Percentiles rank a stretch among this genome's conserved stretches.
phyloP scores from a whole-genome alignment of 2,329 filamentous ascomycete species.

The Atkinsonella hypoxylon region DNA sequence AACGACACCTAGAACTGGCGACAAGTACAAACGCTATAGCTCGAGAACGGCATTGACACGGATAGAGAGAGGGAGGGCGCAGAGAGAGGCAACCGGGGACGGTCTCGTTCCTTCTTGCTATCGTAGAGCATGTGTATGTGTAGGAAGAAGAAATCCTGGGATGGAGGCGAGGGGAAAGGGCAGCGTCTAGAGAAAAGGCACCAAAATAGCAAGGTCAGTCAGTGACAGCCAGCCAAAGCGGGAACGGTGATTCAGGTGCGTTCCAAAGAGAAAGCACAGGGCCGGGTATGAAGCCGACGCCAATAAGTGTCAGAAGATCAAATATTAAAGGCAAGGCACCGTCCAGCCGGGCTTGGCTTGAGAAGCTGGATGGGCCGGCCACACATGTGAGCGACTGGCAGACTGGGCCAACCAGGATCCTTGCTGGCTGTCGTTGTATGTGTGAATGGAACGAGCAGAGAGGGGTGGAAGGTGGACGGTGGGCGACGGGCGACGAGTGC shows the following conservation, averaged over 20 bases:
- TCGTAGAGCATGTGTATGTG: not conserved
- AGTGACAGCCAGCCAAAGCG: not conserved
- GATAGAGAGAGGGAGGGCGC: not conserved
- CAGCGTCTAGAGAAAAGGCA: not conserved
- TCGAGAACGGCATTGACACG: slow-evolving; percentile 6
- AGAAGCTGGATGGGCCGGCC: slow-evolving; percentile 2
- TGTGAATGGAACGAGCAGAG: not conserved
- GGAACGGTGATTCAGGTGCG: slow-evolving; percentile 5
- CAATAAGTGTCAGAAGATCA: slow-evolving; percentile 5
- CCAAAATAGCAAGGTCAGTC: not conserved
- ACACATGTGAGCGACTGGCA: slow-evolving; percentile 1
- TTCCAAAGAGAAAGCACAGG: not conserved
- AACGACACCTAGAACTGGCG: not conserved
- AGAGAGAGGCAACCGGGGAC: not conserved
- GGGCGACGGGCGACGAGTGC: too few species aligned
- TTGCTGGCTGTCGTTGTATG: not conserved
- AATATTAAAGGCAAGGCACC: slow-evolving; percentile 1
- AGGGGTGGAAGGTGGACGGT: not conserved
- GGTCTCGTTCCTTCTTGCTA: not conserved
- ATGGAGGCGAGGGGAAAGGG: not conserved
- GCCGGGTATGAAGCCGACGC: slow-evolving; percentile 2
- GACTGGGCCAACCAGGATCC: not conserved
- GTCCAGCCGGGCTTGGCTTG: not conserved
- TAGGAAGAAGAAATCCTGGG: not conserved
- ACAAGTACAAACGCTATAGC: slow-evolving; percentile 4